Conservation (phyloP, 2,329 filamentous ascomycete species). For the Stenocarpella maydis region DNA sequence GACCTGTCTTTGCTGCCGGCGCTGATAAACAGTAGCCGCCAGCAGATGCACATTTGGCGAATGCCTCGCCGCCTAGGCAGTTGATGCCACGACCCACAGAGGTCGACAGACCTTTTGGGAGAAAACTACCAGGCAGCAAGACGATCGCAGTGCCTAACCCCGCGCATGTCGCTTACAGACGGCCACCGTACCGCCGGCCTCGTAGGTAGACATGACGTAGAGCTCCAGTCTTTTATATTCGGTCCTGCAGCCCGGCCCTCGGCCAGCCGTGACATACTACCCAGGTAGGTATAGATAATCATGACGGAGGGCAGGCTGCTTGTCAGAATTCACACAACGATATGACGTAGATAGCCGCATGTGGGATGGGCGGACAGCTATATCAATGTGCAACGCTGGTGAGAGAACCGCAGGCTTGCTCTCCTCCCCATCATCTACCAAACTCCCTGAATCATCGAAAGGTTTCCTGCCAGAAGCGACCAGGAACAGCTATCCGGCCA, state of each 20-base stretch:
- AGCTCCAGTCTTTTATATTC: slow-evolving; percentile 26
- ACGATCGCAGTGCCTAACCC: background rate
- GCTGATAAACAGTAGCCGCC: background rate
- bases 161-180: background rate
- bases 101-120: background rate
- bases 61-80: background rate
- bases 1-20: background rate
- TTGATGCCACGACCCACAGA: background rate
- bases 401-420: background rate
- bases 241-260: slow-evolving; percentile 24
- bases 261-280: background rate
- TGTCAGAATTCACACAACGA: slow-evolving; percentile 18
- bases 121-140: background rate
- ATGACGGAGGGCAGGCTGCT: slow-evolving; percentile 29
- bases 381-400: slow-evolving; percentile 29
- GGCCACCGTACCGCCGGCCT: slow-evolving; percentile 1
- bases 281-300: slow-evolving; percentile 21
- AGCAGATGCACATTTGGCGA: background rate
- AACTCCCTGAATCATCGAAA: background rate
- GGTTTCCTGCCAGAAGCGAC: background rate
- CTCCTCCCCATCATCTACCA: slow-evolving; percentile 3
- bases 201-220: slow-evolving; percentile 31
- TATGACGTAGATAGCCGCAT: slow-evolving; percentile 28
- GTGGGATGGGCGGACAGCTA: slow-evolving; percentile 16
- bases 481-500: background rate